A percentile compares a stretch with the other conserved stretches of the same genome.
Evolutionary conservation across 2,329 filamentous ascomycete genomes (phyloP).

Genomic region (Zymoseptoria ardabiliae): DNA sequence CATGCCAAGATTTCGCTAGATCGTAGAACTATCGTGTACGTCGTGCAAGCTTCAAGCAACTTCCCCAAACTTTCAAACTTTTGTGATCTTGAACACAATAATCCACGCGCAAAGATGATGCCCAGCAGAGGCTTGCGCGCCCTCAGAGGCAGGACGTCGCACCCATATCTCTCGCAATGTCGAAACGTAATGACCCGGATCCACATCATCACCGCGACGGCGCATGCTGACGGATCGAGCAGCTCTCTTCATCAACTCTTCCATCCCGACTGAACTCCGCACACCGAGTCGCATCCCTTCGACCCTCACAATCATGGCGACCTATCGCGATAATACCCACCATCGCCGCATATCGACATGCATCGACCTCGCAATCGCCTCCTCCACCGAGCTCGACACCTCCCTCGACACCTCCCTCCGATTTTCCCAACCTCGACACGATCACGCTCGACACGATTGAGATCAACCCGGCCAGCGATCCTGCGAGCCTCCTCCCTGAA

Average conservation of each 20-base stretch:
- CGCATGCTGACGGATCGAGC: slow-evolving; percentile 4
- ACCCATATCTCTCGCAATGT: slow-evolving; percentile 11
- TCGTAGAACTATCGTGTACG: not conserved
- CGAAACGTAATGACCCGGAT: slow-evolving; percentile 19
- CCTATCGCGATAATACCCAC: slow-evolving; percentile 5
- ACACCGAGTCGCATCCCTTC: slow-evolving; percentile 1
- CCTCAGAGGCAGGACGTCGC: not conserved
- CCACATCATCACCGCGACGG: not conserved
- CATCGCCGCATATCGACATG: slow-evolving; percentile 18
- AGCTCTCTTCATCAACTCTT: slow-evolving; percentile 23
- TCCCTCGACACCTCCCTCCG: slow-evolving; percentile 16
- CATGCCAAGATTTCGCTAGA: not conserved
- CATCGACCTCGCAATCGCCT: slow-evolving; percentile 24
- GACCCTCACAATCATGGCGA: slow-evolving; percentile 5
- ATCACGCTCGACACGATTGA: slow-evolving; percentile 33
- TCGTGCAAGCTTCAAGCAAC: not conserved
- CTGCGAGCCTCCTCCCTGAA: slow-evolving; percentile 51
- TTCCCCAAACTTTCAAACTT: not conserved
- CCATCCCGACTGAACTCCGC: slow-evolving; percentile 8
- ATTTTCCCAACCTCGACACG: slow-evolving; percentile 24
- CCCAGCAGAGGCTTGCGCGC: slow-evolving; percentile 38
- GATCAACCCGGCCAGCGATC: slow-evolving; percentile 24
- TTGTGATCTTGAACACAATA: not conserved
- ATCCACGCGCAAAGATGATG: slow-evolving; percentile 32
- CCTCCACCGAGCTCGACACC: slow-evolving; percentile 23